A percentile compares a stretch with the other conserved stretches of the same genome.
phyloP scores from a whole-genome alignment of 2,329 filamentous ascomycete species.

The Hortaea werneckii region DNA sequence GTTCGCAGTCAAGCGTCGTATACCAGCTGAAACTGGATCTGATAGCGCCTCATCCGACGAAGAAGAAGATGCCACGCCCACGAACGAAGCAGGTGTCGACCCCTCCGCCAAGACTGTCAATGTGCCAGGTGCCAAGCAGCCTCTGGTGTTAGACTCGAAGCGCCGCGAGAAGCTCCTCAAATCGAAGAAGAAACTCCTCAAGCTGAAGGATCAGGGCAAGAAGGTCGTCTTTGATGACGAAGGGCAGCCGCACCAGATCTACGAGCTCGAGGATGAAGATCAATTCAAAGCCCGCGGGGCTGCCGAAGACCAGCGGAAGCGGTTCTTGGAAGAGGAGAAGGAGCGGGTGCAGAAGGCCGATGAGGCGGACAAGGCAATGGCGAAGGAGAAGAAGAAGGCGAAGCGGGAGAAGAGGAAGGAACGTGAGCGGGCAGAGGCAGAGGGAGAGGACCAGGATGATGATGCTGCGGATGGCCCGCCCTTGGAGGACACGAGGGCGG shows the following conservation, averaged over 20 bases:
- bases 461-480: constrained; percentile 14
- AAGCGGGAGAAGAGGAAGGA: constrained; percentile 67
- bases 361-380: constrained; percentile 69
- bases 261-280: constrained; percentile 79
- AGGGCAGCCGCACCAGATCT: constrained; percentile 71
- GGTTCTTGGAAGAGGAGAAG: constrained; percentile 68
- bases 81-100: constrained; percentile 14
- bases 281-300: constrained; percentile 66
- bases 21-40: constrained; percentile 55
- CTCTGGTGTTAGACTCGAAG: constrained; percentile 83
- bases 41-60: constrained; percentile 21
- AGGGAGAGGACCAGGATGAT: constrained; percentile 9
- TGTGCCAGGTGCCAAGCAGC: constrained; percentile 54
- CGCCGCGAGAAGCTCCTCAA: constrained; percentile 89
- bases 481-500: constrained; percentile 31
- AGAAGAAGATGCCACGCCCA: constrained; percentile 31
- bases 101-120: constrained; percentile 48
- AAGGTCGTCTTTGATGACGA: constrained; percentile 91
- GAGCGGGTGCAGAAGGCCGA: constrained; percentile 65
- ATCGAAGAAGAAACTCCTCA: constrained; percentile 85
- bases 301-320: constrained; percentile 63
- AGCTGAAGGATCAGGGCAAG: constrained; percentile 75
- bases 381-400: constrained; percentile 66
- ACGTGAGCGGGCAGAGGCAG: constrained; percentile 45
- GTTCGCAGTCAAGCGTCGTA: constrained; percentile 84